Percentiles rank a stretch among this genome's conserved stretches.
phyloP scores from a whole-genome alignment of 1,284 basidiomycete species.

The Rhodotorula sp. region DNA sequence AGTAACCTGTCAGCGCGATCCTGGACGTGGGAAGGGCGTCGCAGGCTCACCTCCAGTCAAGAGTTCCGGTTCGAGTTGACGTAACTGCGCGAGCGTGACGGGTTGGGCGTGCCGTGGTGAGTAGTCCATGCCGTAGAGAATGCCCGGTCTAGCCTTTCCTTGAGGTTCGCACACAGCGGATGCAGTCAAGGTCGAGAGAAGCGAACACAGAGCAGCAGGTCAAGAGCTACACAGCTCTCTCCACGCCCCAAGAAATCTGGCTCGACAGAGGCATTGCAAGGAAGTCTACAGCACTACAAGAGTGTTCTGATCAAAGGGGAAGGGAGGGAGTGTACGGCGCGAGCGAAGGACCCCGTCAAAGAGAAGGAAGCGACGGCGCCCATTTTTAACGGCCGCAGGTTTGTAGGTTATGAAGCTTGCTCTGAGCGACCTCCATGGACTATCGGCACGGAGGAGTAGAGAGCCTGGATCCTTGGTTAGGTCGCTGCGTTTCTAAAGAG shows the following conservation, averaged over 20 bases:
- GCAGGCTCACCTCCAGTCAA: slow-evolving; percentile 16
- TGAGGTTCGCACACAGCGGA: not conserved
- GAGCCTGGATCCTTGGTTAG: slow-evolving; percentile 4
- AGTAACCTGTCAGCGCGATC: not conserved
- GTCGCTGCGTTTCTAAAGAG: not conserved
- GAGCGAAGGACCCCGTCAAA: not conserved
- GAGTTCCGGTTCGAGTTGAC: slow-evolving; percentile 30
- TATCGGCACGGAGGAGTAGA: not conserved
- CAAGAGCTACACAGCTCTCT: too few relatives aligned
- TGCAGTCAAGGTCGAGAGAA: not conserved
- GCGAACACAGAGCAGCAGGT: not conserved
- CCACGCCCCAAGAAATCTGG: too few relatives aligned
- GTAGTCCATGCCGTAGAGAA: slow-evolving; percentile 4
- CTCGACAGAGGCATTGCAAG: too few relatives aligned
- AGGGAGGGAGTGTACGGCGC: not conserved
- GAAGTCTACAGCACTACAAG: not conserved
- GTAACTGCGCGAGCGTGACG: slow-evolving; percentile 28
- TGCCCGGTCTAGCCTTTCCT: not conserved
- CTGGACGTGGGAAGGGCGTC: not conserved
- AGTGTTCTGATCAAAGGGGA: not conserved
- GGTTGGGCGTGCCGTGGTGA: slow-evolving; percentile 29
- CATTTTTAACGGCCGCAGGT: not conserved
- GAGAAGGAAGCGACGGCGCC: not conserved
- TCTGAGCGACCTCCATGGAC: slow-evolving; percentile 4
- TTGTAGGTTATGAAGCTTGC: slow-evolving; percentile 1